Conservation (phyloP, 2,329 filamentous ascomycete species). For the Ilyonectria robusta region DNA sequence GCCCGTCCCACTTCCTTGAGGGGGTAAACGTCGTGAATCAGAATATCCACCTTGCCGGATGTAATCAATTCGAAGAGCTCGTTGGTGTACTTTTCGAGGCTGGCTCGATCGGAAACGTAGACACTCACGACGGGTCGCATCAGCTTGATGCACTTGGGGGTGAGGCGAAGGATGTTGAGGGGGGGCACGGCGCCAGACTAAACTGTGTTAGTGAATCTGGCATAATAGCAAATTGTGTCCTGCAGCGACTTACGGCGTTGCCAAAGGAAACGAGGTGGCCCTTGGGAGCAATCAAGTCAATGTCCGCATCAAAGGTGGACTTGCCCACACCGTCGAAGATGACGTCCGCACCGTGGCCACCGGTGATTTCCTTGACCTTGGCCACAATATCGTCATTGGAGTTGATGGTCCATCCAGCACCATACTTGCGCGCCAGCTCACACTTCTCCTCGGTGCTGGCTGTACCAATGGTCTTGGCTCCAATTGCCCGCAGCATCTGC, state of each 20-base stretch:
- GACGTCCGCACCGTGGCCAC: constrained; percentile 78
- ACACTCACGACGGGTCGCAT: constrained; percentile 80
- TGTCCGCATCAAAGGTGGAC: constrained; percentile 83
- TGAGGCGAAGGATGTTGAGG: constrained; percentile 68
- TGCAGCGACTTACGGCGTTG: constrained; percentile 73
- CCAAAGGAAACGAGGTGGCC: constrained; percentile 85
- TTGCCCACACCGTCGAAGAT: constrained; percentile 92
- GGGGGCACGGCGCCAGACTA: constrained; percentile 82
- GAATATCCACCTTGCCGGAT: constrained; percentile 78
- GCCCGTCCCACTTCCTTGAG: constrained; percentile 80
- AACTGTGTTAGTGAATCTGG: constrained; percentile 25
- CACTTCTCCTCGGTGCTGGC: constrained; percentile 82
- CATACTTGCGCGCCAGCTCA: constrained; percentile 76
- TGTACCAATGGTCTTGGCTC: constrained; percentile 85
- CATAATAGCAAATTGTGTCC: neutral
- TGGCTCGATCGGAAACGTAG: constrained; percentile 79
- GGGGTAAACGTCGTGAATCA: constrained; percentile 83
- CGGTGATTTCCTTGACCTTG: constrained; percentile 78
- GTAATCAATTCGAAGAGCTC: constrained; percentile 82
- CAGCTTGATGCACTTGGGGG: constrained; percentile 83
- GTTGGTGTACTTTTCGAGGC: constrained; percentile 77
- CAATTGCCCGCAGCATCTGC: constrained; percentile 80
- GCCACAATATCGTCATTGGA: constrained; percentile 73
- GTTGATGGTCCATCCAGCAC: constrained; percentile 80
- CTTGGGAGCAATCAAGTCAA: constrained; percentile 83